Conservation (phyloP, 2,329 filamentous ascomycete species). For the Cercospora sp. region DNA sequence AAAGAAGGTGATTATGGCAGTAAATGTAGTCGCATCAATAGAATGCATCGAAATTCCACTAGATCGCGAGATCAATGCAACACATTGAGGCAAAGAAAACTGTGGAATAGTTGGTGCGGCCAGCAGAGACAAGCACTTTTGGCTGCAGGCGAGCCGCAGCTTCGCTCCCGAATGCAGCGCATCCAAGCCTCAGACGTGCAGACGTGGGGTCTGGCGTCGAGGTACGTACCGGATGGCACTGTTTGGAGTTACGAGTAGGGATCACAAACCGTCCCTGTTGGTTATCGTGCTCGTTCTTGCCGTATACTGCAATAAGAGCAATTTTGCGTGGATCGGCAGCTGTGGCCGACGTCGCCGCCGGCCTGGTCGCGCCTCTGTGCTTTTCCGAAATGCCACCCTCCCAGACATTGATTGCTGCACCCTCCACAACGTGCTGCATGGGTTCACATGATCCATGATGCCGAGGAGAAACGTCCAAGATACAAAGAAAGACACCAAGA, state of each 20-base stretch:
- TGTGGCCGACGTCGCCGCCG: constrained; percentile 5
- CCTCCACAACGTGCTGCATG: not conserved
- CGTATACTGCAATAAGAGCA: not conserved
- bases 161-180: constrained; percentile 5
- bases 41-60: not conserved
- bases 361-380: not conserved
- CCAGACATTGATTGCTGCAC: not conserved
- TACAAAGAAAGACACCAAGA: not conserved
- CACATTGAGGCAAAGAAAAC: not conserved
- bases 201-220: constrained; percentile 2
- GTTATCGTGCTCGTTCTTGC: constrained; percentile 10
- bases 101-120: not conserved
- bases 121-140: constrained; percentile 4
- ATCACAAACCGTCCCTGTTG: constrained; percentile 9
- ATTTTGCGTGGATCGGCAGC: not conserved
- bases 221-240: constrained; percentile 6
- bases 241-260: constrained; percentile 11
- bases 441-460: constrained; percentile 6
- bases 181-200: constrained; percentile 4
- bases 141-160: not conserved
- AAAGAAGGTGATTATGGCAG: not conserved
- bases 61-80: not conserved
- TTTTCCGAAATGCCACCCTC: not conserved
- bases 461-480: not conserved
- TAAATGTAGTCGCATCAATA: constrained; percentile 1